These are phyloP conservation scores for Pisolithus sp. DNA, from an alignment of 768 basidiomycete genomes.

Conservation along the genomic window DNA sequence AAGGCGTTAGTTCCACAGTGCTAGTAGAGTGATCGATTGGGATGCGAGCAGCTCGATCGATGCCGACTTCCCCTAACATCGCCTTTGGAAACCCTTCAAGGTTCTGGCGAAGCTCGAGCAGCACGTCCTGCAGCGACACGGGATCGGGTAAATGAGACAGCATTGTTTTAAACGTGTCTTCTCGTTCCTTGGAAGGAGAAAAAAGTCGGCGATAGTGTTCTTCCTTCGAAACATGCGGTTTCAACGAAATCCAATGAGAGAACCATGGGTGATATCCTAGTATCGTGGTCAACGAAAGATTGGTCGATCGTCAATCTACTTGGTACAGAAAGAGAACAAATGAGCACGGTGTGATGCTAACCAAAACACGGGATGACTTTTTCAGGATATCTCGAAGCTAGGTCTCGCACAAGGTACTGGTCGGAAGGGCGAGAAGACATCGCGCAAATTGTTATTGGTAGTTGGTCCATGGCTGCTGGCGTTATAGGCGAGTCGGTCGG, in stretches of 20 bases:
- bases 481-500: conserved; percentile 70
- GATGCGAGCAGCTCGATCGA: conserved; percentile 77
- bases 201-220: conserved; percentile 75
- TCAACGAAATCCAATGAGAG: conserved; percentile 64
- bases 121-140: conserved; percentile 47
- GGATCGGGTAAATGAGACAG: conserved; percentile 71
- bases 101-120: conserved; percentile 53
- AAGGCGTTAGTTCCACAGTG: conserved; percentile 60
- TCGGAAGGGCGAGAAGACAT: conserved; percentile 69
- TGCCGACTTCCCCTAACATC: conserved; percentile 90
- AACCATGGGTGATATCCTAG: conserved; percentile 97
- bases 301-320: conserved; percentile 3
- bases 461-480: conserved; percentile 42
- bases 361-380: conserved; percentile 88
- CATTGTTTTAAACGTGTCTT: conserved; percentile 47
- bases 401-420: conserved; percentile 61
- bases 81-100: conserved; percentile 58
- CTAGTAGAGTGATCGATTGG: conserved; percentile 49
- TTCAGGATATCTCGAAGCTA: conserved; percentile 55
- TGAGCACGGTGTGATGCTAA: conserved; percentile 32
- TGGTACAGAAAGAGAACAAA: conserved; percentile 10
- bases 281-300: background rate
- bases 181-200: conserved; percentile 31
- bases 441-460: conserved; percentile 70
- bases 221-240: conserved; percentile 43